A percentile compares a stretch with the other conserved stretches of the same genome.
These are phyloP conservation scores for Candida multigemmis DNA, from an alignment of 805 yeast species.

Conservation along the genomic window DNA sequence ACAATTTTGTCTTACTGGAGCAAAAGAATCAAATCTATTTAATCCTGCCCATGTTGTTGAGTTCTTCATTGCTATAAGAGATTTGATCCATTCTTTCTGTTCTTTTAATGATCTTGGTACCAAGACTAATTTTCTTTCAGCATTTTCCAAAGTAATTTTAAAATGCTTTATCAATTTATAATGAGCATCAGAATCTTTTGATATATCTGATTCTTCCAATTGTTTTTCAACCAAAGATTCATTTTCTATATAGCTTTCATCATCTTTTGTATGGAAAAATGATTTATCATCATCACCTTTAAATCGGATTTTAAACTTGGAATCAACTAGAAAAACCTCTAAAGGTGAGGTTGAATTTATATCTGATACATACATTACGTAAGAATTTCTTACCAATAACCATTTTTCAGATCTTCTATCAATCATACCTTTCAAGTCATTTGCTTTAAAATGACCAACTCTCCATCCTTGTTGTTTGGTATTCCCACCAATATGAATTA, in stretches of 20 bases:
- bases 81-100: conserved; percentile 65
- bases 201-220: conserved; percentile 12
- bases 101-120: conserved; percentile 59
- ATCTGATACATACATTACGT: conserved; percentile 77
- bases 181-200: conserved; percentile 15
- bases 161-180: conserved; percentile 45
- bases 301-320: conserved; percentile 50
- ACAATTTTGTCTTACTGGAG: conserved; percentile 79
- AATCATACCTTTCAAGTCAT: conserved; percentile 80
- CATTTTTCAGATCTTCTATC: conserved; percentile 87
- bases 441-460: conserved; percentile 76
- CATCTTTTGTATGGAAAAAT: too few species aligned
- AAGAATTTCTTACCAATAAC: conserved; percentile 81
- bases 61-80: conserved; percentile 60
- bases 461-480: conserved; percentile 94
- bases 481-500: conserved; percentile 66
- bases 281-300: conserved; percentile 26
- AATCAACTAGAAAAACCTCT: conserved; percentile 87
- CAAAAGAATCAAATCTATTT: conserved; percentile 82
- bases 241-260: conserved; percentile 38
- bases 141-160: conserved; percentile 51
- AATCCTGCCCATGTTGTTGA: conserved; percentile 61
- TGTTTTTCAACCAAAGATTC: conserved; percentile 18
- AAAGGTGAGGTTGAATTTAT: conserved; percentile 79
- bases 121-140: conserved; percentile 70